phyloP scores from a whole-genome alignment of 257 asterid species.

The Primulina eburnea region DNA sequence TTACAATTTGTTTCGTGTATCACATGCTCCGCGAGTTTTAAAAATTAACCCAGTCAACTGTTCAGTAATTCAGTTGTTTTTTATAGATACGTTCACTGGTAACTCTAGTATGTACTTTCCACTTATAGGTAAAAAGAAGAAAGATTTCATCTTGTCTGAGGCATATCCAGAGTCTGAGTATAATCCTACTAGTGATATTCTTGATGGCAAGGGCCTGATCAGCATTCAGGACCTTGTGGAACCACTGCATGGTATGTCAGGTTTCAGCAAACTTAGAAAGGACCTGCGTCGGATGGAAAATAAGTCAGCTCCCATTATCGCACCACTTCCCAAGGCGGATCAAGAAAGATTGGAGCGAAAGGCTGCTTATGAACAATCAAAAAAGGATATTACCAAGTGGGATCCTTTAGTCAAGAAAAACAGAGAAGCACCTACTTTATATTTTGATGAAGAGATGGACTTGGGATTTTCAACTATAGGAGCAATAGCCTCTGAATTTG shows the following conservation, averaged over 20 bases:
- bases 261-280: conserved; percentile 56
- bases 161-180: conserved; percentile 90
- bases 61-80: neutral
- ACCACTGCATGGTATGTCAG: conserved; percentile 59
- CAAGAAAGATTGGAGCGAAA: conserved; percentile 59
- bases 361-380: conserved; percentile 57
- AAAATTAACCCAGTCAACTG: neutral
- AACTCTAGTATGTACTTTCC: neutral
- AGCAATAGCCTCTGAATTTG: conserved; percentile 84
- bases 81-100: neutral
- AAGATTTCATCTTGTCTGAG: conserved; percentile 55
- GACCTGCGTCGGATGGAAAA: conserved; percentile 45
- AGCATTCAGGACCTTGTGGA: conserved; percentile 72
- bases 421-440: conserved; percentile 84
- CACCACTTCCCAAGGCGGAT: conserved; percentile 69
- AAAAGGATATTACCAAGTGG: conserved; percentile 77
- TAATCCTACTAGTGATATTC: conserved; percentile 70
- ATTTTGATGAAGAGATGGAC: conserved; percentile 66
- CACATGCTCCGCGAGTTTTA: neutral
- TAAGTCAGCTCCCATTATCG: conserved; percentile 49
- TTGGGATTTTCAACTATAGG: conserved; percentile 77
- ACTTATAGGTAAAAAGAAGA: conserved; percentile 54
- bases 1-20: too few relatives aligned
- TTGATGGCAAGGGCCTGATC: conserved; percentile 65
- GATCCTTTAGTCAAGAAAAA: conserved; percentile 77